Evolutionary conservation across 2,329 filamentous ascomycete species (phyloP).

Genomic region (Fragosphaeria purpurea): DNA sequence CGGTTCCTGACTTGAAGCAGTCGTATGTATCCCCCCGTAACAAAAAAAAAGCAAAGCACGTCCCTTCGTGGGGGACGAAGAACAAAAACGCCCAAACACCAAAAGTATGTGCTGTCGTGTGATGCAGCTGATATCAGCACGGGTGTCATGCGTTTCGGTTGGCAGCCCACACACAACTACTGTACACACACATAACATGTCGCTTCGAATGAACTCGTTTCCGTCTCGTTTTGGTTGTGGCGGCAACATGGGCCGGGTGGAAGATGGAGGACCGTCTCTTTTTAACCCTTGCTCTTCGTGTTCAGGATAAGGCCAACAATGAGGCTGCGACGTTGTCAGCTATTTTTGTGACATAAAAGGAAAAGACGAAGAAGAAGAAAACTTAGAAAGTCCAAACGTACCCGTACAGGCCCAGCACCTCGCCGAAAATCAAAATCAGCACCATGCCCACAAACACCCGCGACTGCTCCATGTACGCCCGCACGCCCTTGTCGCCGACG

Average conservation of each 20-base stretch:
- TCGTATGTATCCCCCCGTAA: no score
- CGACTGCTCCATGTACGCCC: constrained; percentile 92
- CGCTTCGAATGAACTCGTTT: no score
- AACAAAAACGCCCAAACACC: constrained; percentile 2
- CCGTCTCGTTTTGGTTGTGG: no score
- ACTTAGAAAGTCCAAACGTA: constrained; percentile 33
- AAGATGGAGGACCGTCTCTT: no score
- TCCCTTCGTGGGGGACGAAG: no score
- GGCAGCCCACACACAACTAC: neutral
- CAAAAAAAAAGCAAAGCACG: neutral
- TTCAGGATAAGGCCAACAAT: constrained; percentile 92
- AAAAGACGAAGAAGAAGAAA: neutral
- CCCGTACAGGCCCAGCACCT: constrained; percentile 95
- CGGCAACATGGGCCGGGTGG: no score
- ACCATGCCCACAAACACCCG: constrained; percentile 98
- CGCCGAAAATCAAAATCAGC: constrained; percentile 94
- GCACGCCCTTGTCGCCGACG: constrained; percentile 87
- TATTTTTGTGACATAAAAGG: neutral
- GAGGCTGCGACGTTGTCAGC: constrained; percentile 43
- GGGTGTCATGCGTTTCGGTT: neutral
- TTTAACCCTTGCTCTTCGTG: constrained; percentile 63
- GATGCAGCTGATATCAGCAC: neutral
- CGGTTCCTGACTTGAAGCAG: no score
- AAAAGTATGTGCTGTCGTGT: neutral
- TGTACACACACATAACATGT: no score